Conservation (phyloP, 352 stramenopile species). For the Thraustotheca clavata region DNA sequence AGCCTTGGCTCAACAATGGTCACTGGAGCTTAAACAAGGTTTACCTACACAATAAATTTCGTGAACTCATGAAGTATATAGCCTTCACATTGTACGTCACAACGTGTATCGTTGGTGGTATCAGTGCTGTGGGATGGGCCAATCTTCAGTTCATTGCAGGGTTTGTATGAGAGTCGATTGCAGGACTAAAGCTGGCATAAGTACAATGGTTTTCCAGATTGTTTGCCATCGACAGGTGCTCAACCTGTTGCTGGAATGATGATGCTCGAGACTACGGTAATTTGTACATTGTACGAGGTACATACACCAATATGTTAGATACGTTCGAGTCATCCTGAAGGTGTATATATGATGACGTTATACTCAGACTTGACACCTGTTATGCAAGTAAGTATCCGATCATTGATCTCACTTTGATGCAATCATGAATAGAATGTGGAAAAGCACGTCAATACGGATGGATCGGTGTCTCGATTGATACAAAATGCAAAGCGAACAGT, state of each 20-base stretch:
- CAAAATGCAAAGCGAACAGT: not conserved
- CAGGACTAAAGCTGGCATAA: not conserved
- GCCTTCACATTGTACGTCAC: not conserved
- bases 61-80: not conserved
- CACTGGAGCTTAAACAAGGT: conserved; percentile 1
- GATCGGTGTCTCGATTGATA: not conserved
- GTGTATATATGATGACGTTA: conserved; percentile 6
- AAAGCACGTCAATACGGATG: not conserved
- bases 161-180: not conserved
- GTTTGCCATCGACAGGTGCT: not conserved
- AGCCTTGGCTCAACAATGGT: conserved; percentile 2
- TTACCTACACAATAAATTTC: not conserved
- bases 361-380: conserved; percentile 6
- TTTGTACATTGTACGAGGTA: not conserved
- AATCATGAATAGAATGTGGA: not conserved
- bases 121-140: conserved; percentile 3
- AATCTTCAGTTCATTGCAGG: conserved; percentile 19
- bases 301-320: not conserved
- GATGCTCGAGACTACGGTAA: conserved; percentile 13
- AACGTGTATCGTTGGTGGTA: conserved; percentile 16
- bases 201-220: conserved; percentile 10
- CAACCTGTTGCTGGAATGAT: conserved; percentile 11
- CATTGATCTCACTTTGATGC: not conserved
- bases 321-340: not conserved
- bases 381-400: conserved; percentile 1